phyloP scores from a whole-genome alignment of 352 stramenopile species.

The Elongisporangium senticosum region DNA sequence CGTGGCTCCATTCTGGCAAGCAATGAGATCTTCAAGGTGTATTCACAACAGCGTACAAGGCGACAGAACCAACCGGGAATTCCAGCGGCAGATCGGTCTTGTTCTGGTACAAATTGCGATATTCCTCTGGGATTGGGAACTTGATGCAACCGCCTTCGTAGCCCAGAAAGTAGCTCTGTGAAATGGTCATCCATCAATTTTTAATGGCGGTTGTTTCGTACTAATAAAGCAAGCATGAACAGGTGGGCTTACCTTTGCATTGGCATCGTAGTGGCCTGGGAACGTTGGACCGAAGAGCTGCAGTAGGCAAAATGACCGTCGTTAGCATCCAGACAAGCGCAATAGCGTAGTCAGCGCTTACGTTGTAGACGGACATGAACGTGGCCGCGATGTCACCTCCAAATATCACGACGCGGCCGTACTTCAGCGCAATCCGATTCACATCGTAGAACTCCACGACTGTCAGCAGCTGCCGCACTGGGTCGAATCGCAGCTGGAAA shows the following conservation, averaged over 20 bases:
- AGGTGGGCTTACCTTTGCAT: constrained; percentile 33
- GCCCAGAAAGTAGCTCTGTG: constrained; percentile 61
- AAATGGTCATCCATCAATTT: not conserved
- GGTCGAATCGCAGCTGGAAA: constrained; percentile 58
- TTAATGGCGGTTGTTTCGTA: no score
- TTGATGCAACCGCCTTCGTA: constrained; percentile 70
- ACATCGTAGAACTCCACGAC: constrained; percentile 78
- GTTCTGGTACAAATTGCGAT: constrained; percentile 65
- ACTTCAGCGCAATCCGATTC: constrained; percentile 73
- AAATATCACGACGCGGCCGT: constrained; percentile 80
- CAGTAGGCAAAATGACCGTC: not conserved
- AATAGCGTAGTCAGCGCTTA: constrained; percentile 13
- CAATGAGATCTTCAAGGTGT: not conserved
- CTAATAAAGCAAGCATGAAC: not conserved
- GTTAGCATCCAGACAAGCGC: not conserved
- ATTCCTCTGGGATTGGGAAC: constrained; percentile 76
- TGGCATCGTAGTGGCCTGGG: constrained; percentile 60
- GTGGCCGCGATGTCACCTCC: constrained; percentile 68
- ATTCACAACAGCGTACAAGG: not conserved
- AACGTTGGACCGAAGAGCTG: constrained; percentile 85
- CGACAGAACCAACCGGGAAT: constrained; percentile 45
- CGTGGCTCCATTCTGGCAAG: constrained; percentile 63
- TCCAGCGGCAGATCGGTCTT: constrained; percentile 75
- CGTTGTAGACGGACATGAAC: constrained; percentile 87
- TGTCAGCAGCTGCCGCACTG: constrained; percentile 59